Percentiles rank a stretch among this genome's conserved stretches.
These are phyloP conservation scores for Chrysochromulina tobinii DNA, from an alignment of 78 protist genomes.

Conservation along the genomic window DNA sequence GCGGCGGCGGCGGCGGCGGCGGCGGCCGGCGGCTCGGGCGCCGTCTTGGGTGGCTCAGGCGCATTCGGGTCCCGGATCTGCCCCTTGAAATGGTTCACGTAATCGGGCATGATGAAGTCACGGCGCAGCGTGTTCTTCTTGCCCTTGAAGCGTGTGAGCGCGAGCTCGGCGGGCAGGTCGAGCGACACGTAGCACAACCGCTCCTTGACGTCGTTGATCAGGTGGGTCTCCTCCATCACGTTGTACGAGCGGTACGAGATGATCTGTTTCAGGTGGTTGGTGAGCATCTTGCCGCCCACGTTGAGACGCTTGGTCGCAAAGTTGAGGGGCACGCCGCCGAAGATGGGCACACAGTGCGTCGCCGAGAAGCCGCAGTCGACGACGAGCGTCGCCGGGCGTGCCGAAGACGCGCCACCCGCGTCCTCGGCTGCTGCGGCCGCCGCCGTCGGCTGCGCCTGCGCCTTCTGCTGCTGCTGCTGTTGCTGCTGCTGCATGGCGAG, in stretches of 20 bases:
- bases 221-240: conserved; percentile 79
- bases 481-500: conserved; percentile 4
- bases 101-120: conserved; percentile 76
- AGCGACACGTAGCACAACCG: conserved; percentile 59
- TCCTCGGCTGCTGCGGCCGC: too few relatives aligned
- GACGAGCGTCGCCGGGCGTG: background rate
- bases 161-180: conserved; percentile 42
- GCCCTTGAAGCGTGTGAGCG: background rate
- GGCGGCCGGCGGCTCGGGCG: background rate
- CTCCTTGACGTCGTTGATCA: conserved; percentile 74
- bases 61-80: conserved; percentile 5
- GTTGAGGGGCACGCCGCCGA: conserved; percentile 10
- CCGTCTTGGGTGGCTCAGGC: background rate
- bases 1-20: background rate
- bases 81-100: background rate
- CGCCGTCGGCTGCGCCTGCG: too few relatives aligned
- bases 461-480: too few relatives aligned
- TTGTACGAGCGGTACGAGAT: conserved; percentile 68
- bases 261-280: conserved; percentile 74
- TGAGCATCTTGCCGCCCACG: conserved; percentile 76
- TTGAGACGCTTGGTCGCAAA: conserved; percentile 28
- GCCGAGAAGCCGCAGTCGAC: conserved; percentile 76
- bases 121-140: background rate
- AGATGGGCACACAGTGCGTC: conserved; percentile 63
- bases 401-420: too few relatives aligned